Percentiles rank a stretch among this genome's conserved stretches.
Evolutionary conservation across 1,139 yeast genomes (phyloP).

Genomic region (Barnettozyma hawaiiensis): DNA sequence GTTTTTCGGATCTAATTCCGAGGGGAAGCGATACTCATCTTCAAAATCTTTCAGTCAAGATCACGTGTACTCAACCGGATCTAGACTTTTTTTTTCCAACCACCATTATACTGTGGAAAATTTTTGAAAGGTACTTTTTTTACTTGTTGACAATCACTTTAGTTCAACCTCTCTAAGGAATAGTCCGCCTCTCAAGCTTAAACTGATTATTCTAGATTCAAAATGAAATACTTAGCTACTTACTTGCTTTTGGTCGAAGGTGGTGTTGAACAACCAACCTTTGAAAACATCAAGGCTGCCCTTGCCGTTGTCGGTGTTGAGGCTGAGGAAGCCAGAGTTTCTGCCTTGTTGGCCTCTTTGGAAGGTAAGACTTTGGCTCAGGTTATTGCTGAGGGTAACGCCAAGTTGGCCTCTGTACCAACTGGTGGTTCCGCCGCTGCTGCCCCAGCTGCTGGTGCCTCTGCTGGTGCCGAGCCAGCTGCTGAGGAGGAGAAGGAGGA

Average conservation of each 20-base stretch:
- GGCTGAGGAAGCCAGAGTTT: conserved; percentile 85
- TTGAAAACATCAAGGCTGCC: conserved; percentile 83
- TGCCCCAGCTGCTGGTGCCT: conserved; percentile 62
- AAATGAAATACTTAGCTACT: conserved; percentile 91
- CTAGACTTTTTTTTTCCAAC: background rate
- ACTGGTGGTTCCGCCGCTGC: conserved; percentile 93
- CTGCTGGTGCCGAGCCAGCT: conserved; percentile 61
- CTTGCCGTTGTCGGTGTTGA: conserved; percentile 94
- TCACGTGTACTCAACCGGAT: conserved; percentile 9
- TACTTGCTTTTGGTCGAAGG: conserved; percentile 82
- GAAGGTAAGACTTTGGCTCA: conserved; percentile 89
- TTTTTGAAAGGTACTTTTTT: conserved; percentile 2
- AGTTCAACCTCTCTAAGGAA: conserved; percentile 20
- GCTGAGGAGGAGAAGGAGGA: conserved; percentile 61
- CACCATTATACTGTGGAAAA: conserved; percentile 5
- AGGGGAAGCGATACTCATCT: too few species aligned
- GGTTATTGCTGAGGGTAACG: conserved; percentile 92
- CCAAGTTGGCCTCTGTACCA: conserved; percentile 95
- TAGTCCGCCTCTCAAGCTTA: conserved; percentile 34
- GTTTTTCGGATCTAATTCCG: conserved; percentile 5
- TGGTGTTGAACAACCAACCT: conserved; percentile 88
- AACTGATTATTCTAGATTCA: conserved; percentile 43
- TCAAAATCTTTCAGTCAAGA: background rate
- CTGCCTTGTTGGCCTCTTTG: conserved; percentile 80
- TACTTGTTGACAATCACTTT: background rate